Percentiles rank a stretch among this genome's conserved stretches.
phyloP scores from a whole-genome alignment of 2,329 filamentous ascomycete genomes.

The Diaporthe humulicola region DNA sequence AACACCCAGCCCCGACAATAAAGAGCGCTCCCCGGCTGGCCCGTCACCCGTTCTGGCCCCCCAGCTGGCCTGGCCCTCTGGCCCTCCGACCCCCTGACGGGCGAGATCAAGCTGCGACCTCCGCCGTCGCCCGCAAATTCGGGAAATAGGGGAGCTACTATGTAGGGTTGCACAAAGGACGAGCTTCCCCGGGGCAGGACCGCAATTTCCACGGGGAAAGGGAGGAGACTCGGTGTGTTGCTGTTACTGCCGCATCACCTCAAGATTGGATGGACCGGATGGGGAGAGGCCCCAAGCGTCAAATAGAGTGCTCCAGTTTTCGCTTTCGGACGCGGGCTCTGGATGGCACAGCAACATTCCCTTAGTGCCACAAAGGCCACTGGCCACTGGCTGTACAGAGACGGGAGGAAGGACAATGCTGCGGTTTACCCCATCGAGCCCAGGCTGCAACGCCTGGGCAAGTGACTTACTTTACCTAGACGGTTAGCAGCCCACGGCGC shows the following conservation, averaged over 20 bases:
- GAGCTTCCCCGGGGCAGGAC: neutral
- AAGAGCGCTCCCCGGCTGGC: slow-evolving; percentile 24
- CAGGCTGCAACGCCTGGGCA: slow-evolving; percentile 20
- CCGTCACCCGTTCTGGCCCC: slow-evolving; percentile 20
- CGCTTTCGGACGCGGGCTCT: neutral
- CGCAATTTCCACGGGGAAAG: slow-evolving; percentile 27
- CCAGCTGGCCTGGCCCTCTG: no score
- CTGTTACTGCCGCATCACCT: slow-evolving; percentile 8
- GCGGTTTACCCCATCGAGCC: neutral
- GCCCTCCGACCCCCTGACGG: slow-evolving; percentile 8
- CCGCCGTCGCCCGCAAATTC: slow-evolving; percentile 28
- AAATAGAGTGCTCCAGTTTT: slow-evolving; percentile 31
- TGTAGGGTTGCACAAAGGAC: slow-evolving; percentile 11
- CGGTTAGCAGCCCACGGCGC: neutral
- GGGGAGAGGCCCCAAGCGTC: slow-evolving; percentile 6
- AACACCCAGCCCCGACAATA: slow-evolving; percentile 17
- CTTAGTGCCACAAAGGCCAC: neutral
- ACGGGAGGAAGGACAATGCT: neutral
- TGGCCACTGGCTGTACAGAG: neutral
- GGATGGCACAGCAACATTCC: neutral
- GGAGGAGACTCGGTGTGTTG: slow-evolving; percentile 21
- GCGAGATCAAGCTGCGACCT: slow-evolving; percentile 24
- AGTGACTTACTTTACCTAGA: slow-evolving; percentile 10
- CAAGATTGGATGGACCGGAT: slow-evolving; percentile 10
- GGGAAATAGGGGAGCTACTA: neutral